Evolutionary conservation across 495 filamentous ascomycete species (phyloP), one percentile per base, ranked within the genome.

Genomic region (Aspergillus diversus): DNA sequence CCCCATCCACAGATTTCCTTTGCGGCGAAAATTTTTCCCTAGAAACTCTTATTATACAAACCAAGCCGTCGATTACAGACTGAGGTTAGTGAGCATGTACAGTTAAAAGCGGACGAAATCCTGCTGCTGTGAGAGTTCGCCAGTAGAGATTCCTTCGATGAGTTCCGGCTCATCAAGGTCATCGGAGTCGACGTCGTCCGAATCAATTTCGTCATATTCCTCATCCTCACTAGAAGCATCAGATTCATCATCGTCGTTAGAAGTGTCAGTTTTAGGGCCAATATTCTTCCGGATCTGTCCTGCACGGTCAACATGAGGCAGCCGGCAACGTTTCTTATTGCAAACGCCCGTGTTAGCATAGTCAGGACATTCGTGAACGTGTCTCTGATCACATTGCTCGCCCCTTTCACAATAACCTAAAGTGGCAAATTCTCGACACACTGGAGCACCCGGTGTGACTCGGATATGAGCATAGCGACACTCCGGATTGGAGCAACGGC

Each of bases 381-480:
- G 95, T 63, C 92, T 90, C 63, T 96, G 87, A 60, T 87, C 71
- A 72, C 95, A 99, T 48, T 79, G 72, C 47, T 82, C 82, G 50
- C 95, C 95, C 71, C 92, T 91, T 58, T 90, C 88, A 79, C 95
- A 99, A 72, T 95, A 97, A 47, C 95, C 95, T 67, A 96, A 83
- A 16, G 85, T 86, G 17, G 90, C 93, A 78, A 99, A 99, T 12
- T 84, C 70, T 61, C 88, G 86, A 73, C 95, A 99, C 56, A 97
- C 90, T 7, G 85, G 89, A 43, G 94, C 92, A 66, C 86, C 83
- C 65, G 92, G 87, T 68, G 90, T 90, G 69, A 94, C 89, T 66
- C 87, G 86, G 62, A 93, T 84, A 78, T 99, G 95, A 62, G 91
- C 83, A 83, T 97, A 99, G 63, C 87, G 91, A 80, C 95, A 99